phyloP scores from a whole-genome alignment of 331 rosid species.

The Acacia pycnantha region DNA sequence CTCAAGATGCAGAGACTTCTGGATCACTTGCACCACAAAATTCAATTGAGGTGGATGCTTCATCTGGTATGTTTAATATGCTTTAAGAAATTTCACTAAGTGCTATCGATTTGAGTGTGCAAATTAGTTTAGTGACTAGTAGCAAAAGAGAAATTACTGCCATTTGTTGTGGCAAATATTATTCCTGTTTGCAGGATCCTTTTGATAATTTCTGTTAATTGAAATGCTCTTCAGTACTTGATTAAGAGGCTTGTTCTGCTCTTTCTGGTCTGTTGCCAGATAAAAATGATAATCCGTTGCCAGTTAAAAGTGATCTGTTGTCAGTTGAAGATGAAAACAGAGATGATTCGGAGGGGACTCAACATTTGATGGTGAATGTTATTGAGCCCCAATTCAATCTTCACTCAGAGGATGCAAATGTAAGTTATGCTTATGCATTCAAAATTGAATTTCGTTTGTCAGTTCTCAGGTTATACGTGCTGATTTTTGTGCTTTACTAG shows the following conservation, averaged over 20 bases:
- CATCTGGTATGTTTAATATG: constrained; percentile 49
- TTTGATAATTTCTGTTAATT: background rate
- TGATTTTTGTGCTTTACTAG: constrained; percentile 6
- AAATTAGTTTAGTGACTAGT: constrained; percentile 12
- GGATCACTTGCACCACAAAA: constrained; percentile 40
- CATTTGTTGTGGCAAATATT: constrained; percentile 21
- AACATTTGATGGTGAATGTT: constrained; percentile 95
- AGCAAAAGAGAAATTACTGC: background rate
- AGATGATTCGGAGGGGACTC: constrained; percentile 72
- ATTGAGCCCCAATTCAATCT: constrained; percentile 97
- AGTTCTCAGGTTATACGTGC: background rate
- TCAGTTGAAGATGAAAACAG: constrained; percentile 40
- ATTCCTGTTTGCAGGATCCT: constrained; percentile 22
- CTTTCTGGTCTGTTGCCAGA: constrained; percentile 38
- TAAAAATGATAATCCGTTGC: constrained; percentile 25
- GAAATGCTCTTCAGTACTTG: constrained; percentile 21
- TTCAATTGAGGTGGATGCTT: constrained; percentile 42
- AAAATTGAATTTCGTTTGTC: background rate
- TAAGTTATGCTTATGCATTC: constrained; percentile 47
- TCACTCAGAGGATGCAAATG: constrained; percentile 93
- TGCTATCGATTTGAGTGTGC: constrained; percentile 15
- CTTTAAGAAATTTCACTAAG: constrained; percentile 10
- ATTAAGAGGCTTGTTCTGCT: constrained; percentile 27
- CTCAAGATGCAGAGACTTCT: constrained; percentile 37
- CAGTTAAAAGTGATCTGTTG: constrained; percentile 18